Conservation (phyloP, 2,329 filamentous ascomycete genomes). For the Fusarium sp. region DNA sequence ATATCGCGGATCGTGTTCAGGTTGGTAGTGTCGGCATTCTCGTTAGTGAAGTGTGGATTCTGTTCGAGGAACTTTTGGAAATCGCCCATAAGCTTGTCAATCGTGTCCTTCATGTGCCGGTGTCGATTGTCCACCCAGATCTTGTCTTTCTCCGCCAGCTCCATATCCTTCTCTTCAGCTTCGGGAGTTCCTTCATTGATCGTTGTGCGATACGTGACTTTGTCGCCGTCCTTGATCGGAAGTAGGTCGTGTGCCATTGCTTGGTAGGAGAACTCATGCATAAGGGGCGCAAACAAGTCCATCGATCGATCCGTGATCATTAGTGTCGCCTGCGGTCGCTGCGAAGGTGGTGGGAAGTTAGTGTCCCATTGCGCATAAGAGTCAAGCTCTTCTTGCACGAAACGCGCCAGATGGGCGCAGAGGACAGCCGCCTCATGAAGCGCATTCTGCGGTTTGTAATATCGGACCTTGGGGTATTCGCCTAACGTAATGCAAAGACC, state of each 20-base stretch:
- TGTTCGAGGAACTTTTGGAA: constrained; percentile 93
- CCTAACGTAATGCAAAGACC: constrained; percentile 91
- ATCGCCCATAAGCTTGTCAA: constrained; percentile 92
- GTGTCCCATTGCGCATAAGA: constrained; percentile 87
- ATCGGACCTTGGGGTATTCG: constrained; percentile 94
- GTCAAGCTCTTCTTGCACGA: constrained; percentile 93
- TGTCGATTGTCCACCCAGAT: constrained; percentile 97
- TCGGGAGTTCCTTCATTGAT: constrained; percentile 81
- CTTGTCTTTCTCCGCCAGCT: constrained; percentile 90
- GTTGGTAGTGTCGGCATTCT: constrained; percentile 78
- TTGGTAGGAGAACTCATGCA: constrained; percentile 99
- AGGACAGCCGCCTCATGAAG: constrained; percentile 91
- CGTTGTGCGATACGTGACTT: constrained; percentile 85
- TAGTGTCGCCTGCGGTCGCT: constrained; percentile 85
- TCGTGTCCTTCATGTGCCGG: constrained; percentile 97
- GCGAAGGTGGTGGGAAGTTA: constrained; percentile 85
- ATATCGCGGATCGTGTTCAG: constrained; percentile 97
- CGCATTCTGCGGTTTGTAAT: constrained; percentile 83
- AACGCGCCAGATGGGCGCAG: constrained; percentile 88
- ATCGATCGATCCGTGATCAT: constrained; percentile 93
- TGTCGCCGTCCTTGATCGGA: constrained; percentile 89
- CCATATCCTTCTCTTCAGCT: constrained; percentile 89
- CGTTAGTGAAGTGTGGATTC: constrained; percentile 92
- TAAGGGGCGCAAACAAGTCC: constrained; percentile 88
- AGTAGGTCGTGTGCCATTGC: constrained; percentile 97